phyloP scores from a whole-genome alignment of 2,329 filamentous ascomycete species.

The Arthroderma sp. region DNA sequence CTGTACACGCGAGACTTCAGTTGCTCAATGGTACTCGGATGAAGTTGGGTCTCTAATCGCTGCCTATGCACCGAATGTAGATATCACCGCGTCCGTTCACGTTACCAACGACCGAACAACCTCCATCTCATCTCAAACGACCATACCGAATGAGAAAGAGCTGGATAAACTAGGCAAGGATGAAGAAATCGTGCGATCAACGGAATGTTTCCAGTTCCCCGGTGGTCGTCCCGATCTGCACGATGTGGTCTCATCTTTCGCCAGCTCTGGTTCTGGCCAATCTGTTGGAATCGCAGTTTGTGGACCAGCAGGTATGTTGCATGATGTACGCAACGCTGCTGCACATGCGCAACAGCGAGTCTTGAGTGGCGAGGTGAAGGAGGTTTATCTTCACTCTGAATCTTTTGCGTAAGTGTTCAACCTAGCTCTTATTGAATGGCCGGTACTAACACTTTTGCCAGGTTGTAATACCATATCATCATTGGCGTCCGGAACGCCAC shows the following conservation, averaged over 20 bases:
- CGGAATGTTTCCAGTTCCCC: neutral
- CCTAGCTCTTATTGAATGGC: slow-evolving; percentile 7
- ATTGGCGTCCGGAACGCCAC: too few relatives aligned
- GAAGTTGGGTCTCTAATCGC: slow-evolving; percentile 5
- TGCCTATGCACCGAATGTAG: slow-evolving; percentile 1
- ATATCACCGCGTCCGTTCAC: too few relatives aligned
- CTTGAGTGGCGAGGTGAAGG: slow-evolving; percentile 19
- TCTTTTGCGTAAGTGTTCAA: slow-evolving; percentile 34
- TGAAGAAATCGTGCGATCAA: too few relatives aligned
- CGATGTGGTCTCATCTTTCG: slow-evolving; percentile 10
- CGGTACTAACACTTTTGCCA: too few relatives aligned
- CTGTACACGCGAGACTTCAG: slow-evolving; percentile 1
- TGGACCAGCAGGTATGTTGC: slow-evolving; percentile 34
- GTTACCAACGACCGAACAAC: too few relatives aligned
- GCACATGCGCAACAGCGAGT: slow-evolving; percentile 30
- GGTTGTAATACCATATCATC: too few relatives aligned
- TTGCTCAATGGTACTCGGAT: slow-evolving; percentile 13
- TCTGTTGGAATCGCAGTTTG: slow-evolving; percentile 19
- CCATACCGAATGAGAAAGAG: too few relatives aligned
- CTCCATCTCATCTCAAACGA: too few relatives aligned
- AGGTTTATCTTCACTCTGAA: slow-evolving; percentile 37
- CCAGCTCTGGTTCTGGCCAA: slow-evolving; percentile 13
- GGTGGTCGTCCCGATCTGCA: slow-evolving; percentile 24
- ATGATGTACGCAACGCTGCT: slow-evolving; percentile 37
- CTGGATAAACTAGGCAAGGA: too few relatives aligned